Base-by-base conservation (phyloP, 2,329 filamentous ascomycete genomes). In the Microsporum ferrugineum region DNA sequence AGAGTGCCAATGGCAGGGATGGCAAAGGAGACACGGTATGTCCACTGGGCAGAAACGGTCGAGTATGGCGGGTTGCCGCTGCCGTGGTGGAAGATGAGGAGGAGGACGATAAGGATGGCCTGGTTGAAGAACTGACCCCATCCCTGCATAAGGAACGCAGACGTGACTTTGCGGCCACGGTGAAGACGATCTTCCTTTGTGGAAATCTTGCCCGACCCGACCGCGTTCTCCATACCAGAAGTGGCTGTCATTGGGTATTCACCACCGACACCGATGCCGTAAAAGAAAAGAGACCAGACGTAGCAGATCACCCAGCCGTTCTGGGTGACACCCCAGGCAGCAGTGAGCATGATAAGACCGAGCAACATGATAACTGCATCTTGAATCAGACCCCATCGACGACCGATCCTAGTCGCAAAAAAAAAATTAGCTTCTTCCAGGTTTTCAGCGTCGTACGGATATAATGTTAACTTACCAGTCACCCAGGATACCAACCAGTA, bases 301-400 rank as follows among this genome's bases (percentile, higher is more conserved):
- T 97, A 97, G 81, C 91, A 96, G 71, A 96, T 95, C 62, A 97
- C 88, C 92, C 92, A 97, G 68, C 91, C 91, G 70, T 97, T 86
- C 58, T 95, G 81, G 39, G 84, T 89, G 36, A 88, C 76, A 64
- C 91, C 92, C 92, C 92, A 97, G 29, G 88, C 88, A 63, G 89
- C 89, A 57, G 89, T 95, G 61, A 97, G 82, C 88, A 96, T 94
- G 69, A 96, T 70, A 23, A 97, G 81, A 78, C 92, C 92, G 68
- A 96, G 69, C 67, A 96, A 89, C 92, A 97, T 97, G 80, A 97
- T 91, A 64, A 82, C 73, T 49, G 92, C 92, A 76, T 97, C 92
- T 76, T 97, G 92, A 68, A 97, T 96, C 27, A 97, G 82, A 82
- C 92, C 92, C 84, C 87, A 96, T 68, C 92, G 88, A 71, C 92